phyloP scores from a whole-genome alignment of 345 rosid species.

The Eucalyptus cladocalyx region DNA sequence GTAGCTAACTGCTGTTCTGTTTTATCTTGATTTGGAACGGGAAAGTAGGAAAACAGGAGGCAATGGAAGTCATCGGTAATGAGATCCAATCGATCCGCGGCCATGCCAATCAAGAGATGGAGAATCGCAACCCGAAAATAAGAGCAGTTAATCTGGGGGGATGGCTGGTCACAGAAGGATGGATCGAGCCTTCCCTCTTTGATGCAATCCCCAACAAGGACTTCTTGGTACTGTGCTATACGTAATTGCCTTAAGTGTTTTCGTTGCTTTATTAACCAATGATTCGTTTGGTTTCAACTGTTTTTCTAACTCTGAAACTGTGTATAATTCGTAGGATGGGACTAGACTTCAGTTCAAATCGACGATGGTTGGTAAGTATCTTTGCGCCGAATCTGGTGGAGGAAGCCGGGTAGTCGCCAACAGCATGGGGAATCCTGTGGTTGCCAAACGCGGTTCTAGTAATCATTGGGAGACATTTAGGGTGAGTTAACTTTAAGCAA shows the following conservation, averaged over 20 bases:
- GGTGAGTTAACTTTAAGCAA: constrained; percentile 1
- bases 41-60: neutral
- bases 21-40: neutral
- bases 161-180: constrained; percentile 61
- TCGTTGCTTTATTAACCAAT: neutral
- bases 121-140: neutral
- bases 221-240: constrained; percentile 21
- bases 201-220: constrained; percentile 49
- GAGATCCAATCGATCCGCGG: neutral
- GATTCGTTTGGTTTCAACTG: neutral
- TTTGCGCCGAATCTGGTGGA: constrained; percentile 40
- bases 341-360: constrained; percentile 42
- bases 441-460: neutral
- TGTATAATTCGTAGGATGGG: constrained; percentile 27
- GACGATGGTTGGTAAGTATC: constrained; percentile 29
- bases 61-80: neutral
- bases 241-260: neutral
- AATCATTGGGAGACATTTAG: constrained; percentile 27
- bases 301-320: neutral
- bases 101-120: neutral
- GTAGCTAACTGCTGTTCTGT: neutral
- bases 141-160: constrained; percentile 66
- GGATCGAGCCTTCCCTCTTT: constrained; percentile 63
- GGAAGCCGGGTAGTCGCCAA: constrained; percentile 39
- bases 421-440: constrained; percentile 19